Conservation (phyloP, 2,329 filamentous ascomycete genomes). For the Chrysosporium queenslandicum region DNA sequence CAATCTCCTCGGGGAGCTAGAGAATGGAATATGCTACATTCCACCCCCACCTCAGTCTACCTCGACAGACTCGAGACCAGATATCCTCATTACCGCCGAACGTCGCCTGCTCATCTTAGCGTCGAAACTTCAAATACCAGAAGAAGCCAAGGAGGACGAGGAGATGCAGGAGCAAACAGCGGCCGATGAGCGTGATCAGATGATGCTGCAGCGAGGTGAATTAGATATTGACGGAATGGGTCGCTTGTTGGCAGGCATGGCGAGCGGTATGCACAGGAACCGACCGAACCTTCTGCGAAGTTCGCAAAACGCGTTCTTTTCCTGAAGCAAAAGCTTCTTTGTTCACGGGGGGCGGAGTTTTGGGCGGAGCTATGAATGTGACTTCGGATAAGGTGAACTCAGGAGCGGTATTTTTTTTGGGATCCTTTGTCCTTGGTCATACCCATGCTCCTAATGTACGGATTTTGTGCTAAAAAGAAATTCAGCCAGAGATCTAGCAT, state of each 20-base stretch:
- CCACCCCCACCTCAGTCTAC: conserved; percentile 20
- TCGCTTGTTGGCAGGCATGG: conserved; percentile 37
- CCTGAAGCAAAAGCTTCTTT: not conserved
- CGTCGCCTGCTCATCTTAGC: conserved; percentile 33
- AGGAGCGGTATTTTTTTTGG: too few species aligned
- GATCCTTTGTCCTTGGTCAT: too few species aligned
- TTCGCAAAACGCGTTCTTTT: conserved; percentile 24
- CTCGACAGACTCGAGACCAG: conserved; percentile 21
- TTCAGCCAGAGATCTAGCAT: too few species aligned
- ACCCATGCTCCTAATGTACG: too few species aligned
- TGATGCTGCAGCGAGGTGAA: conserved; percentile 35
- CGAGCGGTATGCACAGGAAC: conserved; percentile 18
- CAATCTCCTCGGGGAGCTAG: conserved; percentile 33
- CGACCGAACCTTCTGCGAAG: conserved; percentile 27
- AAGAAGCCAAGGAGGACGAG: conserved; percentile 14
- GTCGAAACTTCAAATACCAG: conserved; percentile 23
- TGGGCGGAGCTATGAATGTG: not conserved
- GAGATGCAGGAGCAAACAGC: conserved; percentile 8
- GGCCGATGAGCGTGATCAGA: conserved; percentile 28
- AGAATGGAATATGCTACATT: conserved; percentile 32
- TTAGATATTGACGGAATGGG: conserved; percentile 42
- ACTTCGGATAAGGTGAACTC: not conserved
- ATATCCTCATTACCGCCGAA: conserved; percentile 35
- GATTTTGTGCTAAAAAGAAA: too few species aligned
- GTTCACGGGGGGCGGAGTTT: not conserved